Conservation (phyloP, 2,329 filamentous ascomycete genomes). For the Aspergillus udagawae region DNA sequence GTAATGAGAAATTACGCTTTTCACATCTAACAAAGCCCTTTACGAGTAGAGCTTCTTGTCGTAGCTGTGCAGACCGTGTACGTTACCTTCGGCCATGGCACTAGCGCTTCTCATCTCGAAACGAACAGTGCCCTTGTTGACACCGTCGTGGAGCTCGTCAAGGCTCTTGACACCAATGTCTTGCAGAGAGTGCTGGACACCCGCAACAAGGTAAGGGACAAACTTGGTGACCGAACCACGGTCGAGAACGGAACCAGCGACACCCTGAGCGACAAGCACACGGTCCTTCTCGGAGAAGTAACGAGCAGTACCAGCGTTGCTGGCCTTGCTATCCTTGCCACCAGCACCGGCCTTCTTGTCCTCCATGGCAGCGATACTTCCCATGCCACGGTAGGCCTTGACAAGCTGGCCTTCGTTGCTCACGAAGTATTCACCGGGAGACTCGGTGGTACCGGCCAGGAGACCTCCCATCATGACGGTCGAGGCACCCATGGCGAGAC, state of each 20-base stretch:
- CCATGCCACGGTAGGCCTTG: slow-evolving; percentile 99
- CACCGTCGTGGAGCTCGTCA: slow-evolving; percentile 68
- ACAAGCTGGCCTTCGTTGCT: slow-evolving; percentile 95
- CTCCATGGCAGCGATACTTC: slow-evolving; percentile 98
- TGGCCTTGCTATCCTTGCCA: slow-evolving; percentile 62
- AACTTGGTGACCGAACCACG: slow-evolving; percentile 84
- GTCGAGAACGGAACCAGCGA: slow-evolving; percentile 65
- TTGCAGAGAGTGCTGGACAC: slow-evolving; percentile 95
- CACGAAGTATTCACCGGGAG: slow-evolving; percentile 93
- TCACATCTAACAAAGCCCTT: slow-evolving; percentile 24
- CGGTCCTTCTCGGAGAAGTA: slow-evolving; percentile 98
- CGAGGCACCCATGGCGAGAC: slow-evolving; percentile 85
- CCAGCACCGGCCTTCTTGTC: slow-evolving; percentile 89
- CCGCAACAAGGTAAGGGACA: slow-evolving; percentile 89
- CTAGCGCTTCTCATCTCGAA: slow-evolving; percentile 94
- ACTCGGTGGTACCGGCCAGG: slow-evolving; percentile 94
- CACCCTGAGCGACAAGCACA: slow-evolving; percentile 92
- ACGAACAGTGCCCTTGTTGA: slow-evolving; percentile 69
- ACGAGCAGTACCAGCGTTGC: slow-evolving; percentile 90
- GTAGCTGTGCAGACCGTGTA: slow-evolving; percentile 94
- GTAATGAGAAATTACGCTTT: slow-evolving; percentile 17
- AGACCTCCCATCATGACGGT: slow-evolving; percentile 99
- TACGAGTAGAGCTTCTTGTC: slow-evolving; percentile 99
- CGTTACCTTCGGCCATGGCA: slow-evolving; percentile 92
- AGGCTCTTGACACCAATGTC: slow-evolving; percentile 87